A percentile compares a stretch with the other conserved stretches of the same genome.
Conservation (phyloP, 169 alveolate species). For the Cyclospora cayetanensis region DNA sequence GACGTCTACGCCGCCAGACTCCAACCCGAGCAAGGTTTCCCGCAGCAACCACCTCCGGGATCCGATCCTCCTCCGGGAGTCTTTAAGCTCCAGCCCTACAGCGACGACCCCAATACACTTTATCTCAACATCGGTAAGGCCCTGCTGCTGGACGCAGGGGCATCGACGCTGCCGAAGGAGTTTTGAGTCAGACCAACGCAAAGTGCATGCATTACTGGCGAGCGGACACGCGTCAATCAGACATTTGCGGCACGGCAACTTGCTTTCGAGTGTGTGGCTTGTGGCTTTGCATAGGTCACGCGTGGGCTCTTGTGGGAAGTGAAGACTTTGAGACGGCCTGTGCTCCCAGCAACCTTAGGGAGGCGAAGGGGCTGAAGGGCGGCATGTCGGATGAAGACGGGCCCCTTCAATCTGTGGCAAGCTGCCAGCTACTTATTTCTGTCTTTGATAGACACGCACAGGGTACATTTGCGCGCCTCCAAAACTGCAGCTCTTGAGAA, state of each 20-base stretch:
- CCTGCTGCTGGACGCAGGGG: too few relatives aligned
- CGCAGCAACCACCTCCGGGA: background rate
- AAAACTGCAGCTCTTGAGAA: too few relatives aligned
- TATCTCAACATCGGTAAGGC: background rate
- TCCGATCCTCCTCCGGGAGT: background rate
- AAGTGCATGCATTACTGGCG: too few relatives aligned
- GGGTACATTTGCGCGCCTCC: too few relatives aligned
- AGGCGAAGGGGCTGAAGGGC: background rate
- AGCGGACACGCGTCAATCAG: too few relatives aligned
- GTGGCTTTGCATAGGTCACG: background rate
- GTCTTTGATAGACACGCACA: slow-evolving; percentile 38
- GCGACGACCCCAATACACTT: slow-evolving; percentile 8
- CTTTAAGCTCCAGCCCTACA: background rate
- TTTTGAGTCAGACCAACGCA: too few relatives aligned
- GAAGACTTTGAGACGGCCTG: background rate
- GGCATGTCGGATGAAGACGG: background rate
- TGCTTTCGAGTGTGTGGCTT: background rate
- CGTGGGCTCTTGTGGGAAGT: background rate
- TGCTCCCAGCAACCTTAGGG: background rate
- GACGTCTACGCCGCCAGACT: background rate
- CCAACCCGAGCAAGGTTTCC: background rate
- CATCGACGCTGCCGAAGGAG: too few relatives aligned
- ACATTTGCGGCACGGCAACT: background rate
- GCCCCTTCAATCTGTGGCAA: background rate
- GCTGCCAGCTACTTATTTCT: slow-evolving; percentile 45